A percentile compares a stretch with the other conserved stretches of the same genome.
These are phyloP conservation scores for Termitomyces sp. DNA, from an alignment of 768 basidiomycete genomes.

Conservation along the genomic window DNA sequence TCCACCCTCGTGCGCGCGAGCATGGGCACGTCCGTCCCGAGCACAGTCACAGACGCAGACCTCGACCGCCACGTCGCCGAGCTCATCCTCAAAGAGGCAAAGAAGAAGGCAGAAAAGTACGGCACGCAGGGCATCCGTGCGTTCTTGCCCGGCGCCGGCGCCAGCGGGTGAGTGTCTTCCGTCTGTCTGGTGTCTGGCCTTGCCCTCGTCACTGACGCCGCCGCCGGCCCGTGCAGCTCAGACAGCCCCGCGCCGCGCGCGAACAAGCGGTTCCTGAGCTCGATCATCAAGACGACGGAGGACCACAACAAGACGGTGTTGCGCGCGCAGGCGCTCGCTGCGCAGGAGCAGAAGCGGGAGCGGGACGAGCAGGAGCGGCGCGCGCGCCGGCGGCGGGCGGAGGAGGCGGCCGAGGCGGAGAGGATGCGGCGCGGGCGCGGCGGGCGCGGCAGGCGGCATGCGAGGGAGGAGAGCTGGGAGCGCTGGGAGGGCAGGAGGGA, in stretches of 20 bases:
- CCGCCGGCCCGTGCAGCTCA: slow-evolving; percentile 29
- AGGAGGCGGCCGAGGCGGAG: slow-evolving; percentile 72
- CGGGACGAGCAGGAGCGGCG: slow-evolving; percentile 59
- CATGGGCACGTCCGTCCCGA: slow-evolving; percentile 61
- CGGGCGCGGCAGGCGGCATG: slow-evolving; percentile 16
- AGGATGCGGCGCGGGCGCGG: slow-evolving; percentile 36
- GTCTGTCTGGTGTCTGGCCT: not conserved
- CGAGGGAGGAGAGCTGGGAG: slow-evolving; percentile 46
- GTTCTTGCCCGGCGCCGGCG: slow-evolving; percentile 52
- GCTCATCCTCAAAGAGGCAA: slow-evolving; percentile 88
- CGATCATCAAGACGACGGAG: slow-evolving; percentile 90
- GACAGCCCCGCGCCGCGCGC: slow-evolving; percentile 74
- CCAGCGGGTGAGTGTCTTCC: slow-evolving; percentile 27
- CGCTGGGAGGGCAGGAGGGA: slow-evolving; percentile 45
- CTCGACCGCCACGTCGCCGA: slow-evolving; percentile 91
- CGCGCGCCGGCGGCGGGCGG: slow-evolving; percentile 61
- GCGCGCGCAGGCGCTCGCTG: slow-evolving; percentile 65
- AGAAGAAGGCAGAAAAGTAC: slow-evolving; percentile 83
- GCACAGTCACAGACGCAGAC: slow-evolving; percentile 69
- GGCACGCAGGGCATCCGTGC: slow-evolving; percentile 72
- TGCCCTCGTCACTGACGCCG: no score
- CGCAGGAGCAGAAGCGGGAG: slow-evolving; percentile 66
- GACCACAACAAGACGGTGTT: slow-evolving; percentile 90
- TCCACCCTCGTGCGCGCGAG: slow-evolving; percentile 74
- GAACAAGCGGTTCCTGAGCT: slow-evolving; percentile 77